Conservation (phyloP, 2,329 filamentous ascomycete genomes). For the Sclerotinia trifoliorum region DNA sequence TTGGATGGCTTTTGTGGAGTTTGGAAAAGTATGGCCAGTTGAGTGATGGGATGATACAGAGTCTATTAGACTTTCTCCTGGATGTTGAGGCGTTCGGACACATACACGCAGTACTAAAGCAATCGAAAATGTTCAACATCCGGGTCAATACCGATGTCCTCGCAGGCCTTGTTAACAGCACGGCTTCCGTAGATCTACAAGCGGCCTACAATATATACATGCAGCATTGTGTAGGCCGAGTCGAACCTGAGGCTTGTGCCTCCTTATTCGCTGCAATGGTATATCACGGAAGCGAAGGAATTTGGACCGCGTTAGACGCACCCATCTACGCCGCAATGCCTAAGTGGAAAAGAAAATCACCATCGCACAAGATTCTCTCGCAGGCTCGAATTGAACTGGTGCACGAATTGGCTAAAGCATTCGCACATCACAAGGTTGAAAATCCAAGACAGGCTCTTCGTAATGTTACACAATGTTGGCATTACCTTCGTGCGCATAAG, state of each 20-base stretch:
- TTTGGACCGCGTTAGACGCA: slow-evolving; percentile 33
- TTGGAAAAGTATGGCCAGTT: slow-evolving; percentile 17
- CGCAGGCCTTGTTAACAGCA: slow-evolving; percentile 2
- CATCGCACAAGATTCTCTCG: slow-evolving; percentile 21
- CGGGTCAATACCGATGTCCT: neutral
- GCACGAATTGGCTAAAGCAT: slow-evolving; percentile 34
- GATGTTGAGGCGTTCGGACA: neutral
- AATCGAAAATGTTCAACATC: neutral
- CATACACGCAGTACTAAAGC: slow-evolving; percentile 1
- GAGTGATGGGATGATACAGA: slow-evolving; percentile 24
- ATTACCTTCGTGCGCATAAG: slow-evolving; percentile 32
- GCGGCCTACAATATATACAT: slow-evolving; percentile 17
- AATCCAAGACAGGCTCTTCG: slow-evolving; percentile 31
- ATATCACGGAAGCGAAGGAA: slow-evolving; percentile 20
- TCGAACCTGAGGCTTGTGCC: slow-evolving; percentile 21
- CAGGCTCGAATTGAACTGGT: slow-evolving; percentile 30
- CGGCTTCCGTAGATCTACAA: neutral
- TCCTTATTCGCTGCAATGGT: slow-evolving; percentile 32
- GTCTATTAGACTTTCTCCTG: slow-evolving; percentile 19
- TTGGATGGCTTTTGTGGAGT: neutral
- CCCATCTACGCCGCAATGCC: slow-evolving; percentile 22
- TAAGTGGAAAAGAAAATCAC: neutral
- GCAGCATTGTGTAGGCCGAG: slow-evolving; percentile 22
- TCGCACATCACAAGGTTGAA: slow-evolving; percentile 28
- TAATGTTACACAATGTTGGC: slow-evolving; percentile 34